Percentiles rank a stretch among this genome's conserved stretches.
Evolutionary conservation across 306 rosid genomes (phyloP).

Genomic region (Vigna trinervia): DNA sequence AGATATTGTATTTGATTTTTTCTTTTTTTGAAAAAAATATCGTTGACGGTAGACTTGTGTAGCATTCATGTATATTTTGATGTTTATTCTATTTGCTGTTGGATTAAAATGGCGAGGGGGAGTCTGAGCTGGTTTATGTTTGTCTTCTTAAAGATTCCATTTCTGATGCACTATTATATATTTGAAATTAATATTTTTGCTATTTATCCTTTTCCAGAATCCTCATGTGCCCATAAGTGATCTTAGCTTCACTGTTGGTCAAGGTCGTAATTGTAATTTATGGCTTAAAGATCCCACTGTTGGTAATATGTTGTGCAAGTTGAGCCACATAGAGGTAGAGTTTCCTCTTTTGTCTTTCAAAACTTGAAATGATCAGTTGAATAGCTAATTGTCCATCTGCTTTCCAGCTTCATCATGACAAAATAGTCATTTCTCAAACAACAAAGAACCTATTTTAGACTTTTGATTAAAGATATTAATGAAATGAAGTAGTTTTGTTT

Average conservation of each 20-base stretch:
- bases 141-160: conserved; percentile 19
- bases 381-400: conserved; percentile 23
- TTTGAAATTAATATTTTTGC: conserved; percentile 48
- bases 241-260: conserved; percentile 77
- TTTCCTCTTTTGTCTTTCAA: conserved; percentile 35
- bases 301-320: conserved; percentile 73
- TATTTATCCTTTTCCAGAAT: conserved; percentile 65
- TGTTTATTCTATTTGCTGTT: not conserved
- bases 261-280: conserved; percentile 80
- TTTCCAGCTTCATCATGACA: conserved; percentile 27
- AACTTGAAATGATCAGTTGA: conserved; percentile 32
- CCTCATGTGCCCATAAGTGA: conserved; percentile 68
- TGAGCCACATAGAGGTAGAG: conserved; percentile 84
- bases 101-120: not conserved
- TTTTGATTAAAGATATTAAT: conserved; percentile 35
- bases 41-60: not conserved
- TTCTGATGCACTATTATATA: conserved; percentile 30
- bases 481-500: not conserved
- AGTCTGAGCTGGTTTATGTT: conserved; percentile 24
- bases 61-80: not conserved
- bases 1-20: conserved; percentile 1
- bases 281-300: conserved; percentile 72
- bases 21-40: not conserved
- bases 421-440: not conserved
- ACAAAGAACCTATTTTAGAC: not conserved